These are phyloP conservation scores for Vitis cinerea DNA, from an alignment of 164 flowering plant genomes.

Conservation along the genomic window DNA sequence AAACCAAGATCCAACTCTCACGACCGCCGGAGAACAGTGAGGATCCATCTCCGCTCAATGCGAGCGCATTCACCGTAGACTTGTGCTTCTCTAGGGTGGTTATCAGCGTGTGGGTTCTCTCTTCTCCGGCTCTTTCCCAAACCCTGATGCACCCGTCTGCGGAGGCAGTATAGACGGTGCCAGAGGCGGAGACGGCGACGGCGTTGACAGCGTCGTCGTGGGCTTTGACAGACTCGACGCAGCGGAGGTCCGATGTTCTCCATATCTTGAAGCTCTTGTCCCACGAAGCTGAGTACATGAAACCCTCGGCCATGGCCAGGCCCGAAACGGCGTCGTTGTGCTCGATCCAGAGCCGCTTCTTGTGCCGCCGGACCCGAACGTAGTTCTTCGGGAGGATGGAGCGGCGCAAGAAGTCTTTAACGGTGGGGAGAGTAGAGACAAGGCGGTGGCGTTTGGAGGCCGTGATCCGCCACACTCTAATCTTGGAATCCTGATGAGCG, in stretches of 20 bases:
- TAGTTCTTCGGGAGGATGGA: slow-evolving; percentile 10
- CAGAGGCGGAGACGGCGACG: slow-evolving; percentile 8
- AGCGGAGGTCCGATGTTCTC: slow-evolving; percentile 7
- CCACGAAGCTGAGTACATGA: slow-evolving; percentile 22
- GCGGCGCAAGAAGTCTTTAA: slow-evolving; percentile 6
- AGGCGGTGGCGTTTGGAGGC: neutral
- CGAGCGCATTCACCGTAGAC: slow-evolving; percentile 29
- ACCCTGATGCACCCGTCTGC: slow-evolving; percentile 27
- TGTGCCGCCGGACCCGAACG: slow-evolving; percentile 10
- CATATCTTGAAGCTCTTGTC: slow-evolving; percentile 22
- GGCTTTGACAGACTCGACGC: slow-evolving; percentile 21
- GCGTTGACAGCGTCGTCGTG: slow-evolving; percentile 27
- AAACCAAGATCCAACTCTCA: slow-evolving; percentile 23
- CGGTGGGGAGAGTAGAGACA: slow-evolving; percentile 14
- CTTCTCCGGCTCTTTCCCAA: slow-evolving; percentile 9
- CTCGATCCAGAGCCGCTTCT: slow-evolving; percentile 17
- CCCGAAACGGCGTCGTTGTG: slow-evolving; percentile 17
- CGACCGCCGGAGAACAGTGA: slow-evolving; percentile 28
- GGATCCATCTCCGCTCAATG: slow-evolving; percentile 17
- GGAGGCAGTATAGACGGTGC: slow-evolving; percentile 26
- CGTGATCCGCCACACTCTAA: slow-evolving; percentile 14
- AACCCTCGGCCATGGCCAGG: neutral
- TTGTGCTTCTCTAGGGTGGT: slow-evolving; percentile 22
- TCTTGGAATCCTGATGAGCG: slow-evolving; percentile 21
- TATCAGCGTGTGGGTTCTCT: slow-evolving; percentile 6